Conservation (phyloP, 768 basidiomycete species). For the Auriculariales sp. region DNA sequence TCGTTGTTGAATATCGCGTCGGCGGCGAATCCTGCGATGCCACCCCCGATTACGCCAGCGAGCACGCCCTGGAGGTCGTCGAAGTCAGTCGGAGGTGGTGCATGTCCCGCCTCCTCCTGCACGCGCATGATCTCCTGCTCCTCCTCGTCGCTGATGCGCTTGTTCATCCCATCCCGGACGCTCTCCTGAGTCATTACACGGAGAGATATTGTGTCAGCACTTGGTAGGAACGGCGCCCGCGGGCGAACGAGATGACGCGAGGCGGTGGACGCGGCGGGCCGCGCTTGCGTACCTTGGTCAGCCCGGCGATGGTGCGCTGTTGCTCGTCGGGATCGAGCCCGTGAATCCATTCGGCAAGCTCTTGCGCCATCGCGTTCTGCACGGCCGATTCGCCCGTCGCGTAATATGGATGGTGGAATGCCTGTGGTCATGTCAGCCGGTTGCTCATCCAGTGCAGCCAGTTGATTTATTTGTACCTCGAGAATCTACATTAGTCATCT, state of each 20-base stretch:
- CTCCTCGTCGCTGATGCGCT: slow-evolving; percentile 36
- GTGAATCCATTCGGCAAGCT: slow-evolving; percentile 38
- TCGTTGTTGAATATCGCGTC: background rate
- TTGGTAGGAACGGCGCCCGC: background rate
- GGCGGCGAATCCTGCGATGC: background rate
- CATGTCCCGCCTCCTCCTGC: background rate
- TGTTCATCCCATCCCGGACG: slow-evolving; percentile 43
- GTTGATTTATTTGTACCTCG: background rate
- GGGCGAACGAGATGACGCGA: background rate
- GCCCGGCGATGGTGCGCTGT: slow-evolving; percentile 27
- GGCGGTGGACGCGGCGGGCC: background rate
- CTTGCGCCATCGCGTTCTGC: slow-evolving; percentile 45
- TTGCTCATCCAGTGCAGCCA: no score
- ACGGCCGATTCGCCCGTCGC: slow-evolving; percentile 35
- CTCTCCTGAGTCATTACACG: slow-evolving; percentile 33
- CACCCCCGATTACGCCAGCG: background rate
- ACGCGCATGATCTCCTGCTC: slow-evolving; percentile 4
- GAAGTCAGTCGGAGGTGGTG: background rate
- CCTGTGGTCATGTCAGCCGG: slow-evolving; percentile 17
- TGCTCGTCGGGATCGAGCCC: slow-evolving; percentile 30
- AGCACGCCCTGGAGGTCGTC: background rate
- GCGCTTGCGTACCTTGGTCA: slow-evolving; percentile 36
- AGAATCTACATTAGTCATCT: background rate
- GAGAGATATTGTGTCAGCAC: background rate
- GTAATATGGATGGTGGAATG: slow-evolving; percentile 61